These are phyloP conservation scores for Curvularia lunata DNA, from an alignment of 2,329 filamentous ascomycete species.

Conservation along the genomic window DNA sequence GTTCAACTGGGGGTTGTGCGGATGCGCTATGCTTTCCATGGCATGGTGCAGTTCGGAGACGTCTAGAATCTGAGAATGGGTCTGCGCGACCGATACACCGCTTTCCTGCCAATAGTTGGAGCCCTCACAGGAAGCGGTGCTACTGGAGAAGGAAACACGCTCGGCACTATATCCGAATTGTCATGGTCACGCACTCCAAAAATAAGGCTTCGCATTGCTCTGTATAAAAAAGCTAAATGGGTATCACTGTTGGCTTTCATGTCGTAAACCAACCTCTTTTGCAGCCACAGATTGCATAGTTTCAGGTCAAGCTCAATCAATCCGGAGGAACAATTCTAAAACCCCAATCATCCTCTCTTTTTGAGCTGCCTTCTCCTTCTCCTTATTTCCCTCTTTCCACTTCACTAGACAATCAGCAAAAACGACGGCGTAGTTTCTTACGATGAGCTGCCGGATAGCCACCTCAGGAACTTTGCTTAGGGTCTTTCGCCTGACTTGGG, in stretches of 20 bases:
- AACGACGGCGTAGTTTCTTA: constrained; percentile 67
- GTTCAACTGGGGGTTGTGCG: constrained; percentile 6
- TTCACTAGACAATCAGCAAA: constrained; percentile 71
- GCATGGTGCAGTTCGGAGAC: constrained; percentile 1
- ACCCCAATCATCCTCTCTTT: constrained; percentile 71
- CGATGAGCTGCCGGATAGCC: constrained; percentile 64
- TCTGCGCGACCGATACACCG: constrained; percentile 1
- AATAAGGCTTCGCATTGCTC: not conserved
- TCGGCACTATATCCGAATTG: not conserved
- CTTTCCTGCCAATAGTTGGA: not conserved
- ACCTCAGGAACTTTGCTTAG: constrained; percentile 56
- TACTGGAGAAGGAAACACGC: not conserved
- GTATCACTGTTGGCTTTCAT: not conserved
- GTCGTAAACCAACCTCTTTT: not conserved
- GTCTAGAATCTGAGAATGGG: constrained; percentile 6
- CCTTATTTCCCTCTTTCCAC: constrained; percentile 49
- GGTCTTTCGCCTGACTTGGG: constrained; percentile 47
- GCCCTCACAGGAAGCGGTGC: not conserved
- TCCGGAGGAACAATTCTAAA: constrained; percentile 70
- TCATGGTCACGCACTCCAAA: not conserved
- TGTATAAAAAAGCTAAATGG: not conserved
- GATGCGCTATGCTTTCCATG: constrained; percentile 1
- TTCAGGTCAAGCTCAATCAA: not conserved
- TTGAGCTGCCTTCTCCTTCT: constrained; percentile 64
- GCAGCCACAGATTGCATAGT: not conserved